Percentiles rank a stretch among this genome's conserved stretches.
These are phyloP conservation scores for Fusarium protoensiforme DNA, from an alignment of 2,329 filamentous ascomycete species.

Conservation along the genomic window DNA sequence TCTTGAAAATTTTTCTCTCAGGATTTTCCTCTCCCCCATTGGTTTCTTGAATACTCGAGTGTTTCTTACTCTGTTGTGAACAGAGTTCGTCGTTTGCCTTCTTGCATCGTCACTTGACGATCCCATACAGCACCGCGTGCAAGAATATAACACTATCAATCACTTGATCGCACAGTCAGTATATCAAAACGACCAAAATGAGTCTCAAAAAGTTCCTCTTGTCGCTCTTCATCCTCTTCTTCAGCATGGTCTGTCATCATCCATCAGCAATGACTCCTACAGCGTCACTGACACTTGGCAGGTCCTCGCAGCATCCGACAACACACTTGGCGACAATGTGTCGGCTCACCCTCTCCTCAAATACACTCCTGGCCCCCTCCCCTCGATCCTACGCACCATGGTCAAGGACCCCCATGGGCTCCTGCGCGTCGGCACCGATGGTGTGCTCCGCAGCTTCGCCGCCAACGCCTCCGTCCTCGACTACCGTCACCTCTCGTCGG, in stretches of 20 bases:
- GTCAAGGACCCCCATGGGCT: constrained; percentile 5
- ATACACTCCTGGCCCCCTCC: not conserved
- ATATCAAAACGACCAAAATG: not conserved
- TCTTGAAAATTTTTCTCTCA: not conserved
- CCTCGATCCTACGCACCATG: not conserved
- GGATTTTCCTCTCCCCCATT: not conserved
- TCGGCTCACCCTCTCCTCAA: constrained; percentile 4
- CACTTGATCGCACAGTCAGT: not conserved
- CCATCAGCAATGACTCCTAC: not conserved
- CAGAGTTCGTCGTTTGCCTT: not conserved
- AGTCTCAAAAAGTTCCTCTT: not conserved
- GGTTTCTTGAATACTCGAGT: not conserved
- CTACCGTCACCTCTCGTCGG: not conserved
- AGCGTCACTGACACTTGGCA: not conserved
- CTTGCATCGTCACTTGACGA: not conserved
- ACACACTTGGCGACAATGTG: not conserved
- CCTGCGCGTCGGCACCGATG: not conserved
- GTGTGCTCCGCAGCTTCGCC: constrained; percentile 15
- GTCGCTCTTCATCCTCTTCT: not conserved
- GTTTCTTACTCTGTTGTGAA: not conserved
- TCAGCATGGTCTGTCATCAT: not conserved
- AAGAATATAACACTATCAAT: not conserved
- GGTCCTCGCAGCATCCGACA: not conserved
- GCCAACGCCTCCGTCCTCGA: constrained; percentile 12
- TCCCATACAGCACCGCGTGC: not conserved